phyloP scores from a whole-genome alignment of 768 basidiomycete genomes.

The Suillus luteus region DNA sequence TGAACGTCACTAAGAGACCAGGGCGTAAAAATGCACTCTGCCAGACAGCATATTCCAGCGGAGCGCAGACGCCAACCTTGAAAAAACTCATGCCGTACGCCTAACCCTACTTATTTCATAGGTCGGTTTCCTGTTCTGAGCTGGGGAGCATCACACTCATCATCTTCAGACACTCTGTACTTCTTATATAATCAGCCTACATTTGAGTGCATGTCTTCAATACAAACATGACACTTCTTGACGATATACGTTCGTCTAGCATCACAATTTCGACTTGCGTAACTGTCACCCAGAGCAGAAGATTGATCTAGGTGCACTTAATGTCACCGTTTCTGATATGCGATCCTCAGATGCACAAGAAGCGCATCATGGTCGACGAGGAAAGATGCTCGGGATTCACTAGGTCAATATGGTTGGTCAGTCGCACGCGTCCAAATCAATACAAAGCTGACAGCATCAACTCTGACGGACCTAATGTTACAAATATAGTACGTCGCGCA shows the following conservation, averaged over 20 bases:
- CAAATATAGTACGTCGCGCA: neutral
- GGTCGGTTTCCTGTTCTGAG: conserved; percentile 19
- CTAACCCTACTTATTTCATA: conserved; percentile 26
- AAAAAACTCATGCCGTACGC: conserved; percentile 78
- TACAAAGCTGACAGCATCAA: neutral
- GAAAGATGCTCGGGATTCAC: neutral
- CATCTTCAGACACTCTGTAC: neutral
- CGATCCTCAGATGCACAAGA: neutral
- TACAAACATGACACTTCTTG: neutral
- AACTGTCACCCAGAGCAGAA: neutral
- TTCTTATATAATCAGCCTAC: neutral
- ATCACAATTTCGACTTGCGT: neutral
- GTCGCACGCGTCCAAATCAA: neutral
- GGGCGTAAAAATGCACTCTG: conserved; percentile 66
- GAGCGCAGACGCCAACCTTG: conserved; percentile 64
- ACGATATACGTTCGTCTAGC: neutral
- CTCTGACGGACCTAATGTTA: neutral
- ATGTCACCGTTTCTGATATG: neutral
- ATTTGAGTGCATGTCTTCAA: neutral
- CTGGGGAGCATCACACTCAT: neutral
- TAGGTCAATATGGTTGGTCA: neutral
- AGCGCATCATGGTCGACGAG: neutral
- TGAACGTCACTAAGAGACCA: conserved; percentile 68
- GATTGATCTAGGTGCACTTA: neutral
- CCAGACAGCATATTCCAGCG: conserved; percentile 64